Evolutionary conservation across 2,329 filamentous ascomycete species (phyloP).

Genomic region (Phialophora tarda): DNA sequence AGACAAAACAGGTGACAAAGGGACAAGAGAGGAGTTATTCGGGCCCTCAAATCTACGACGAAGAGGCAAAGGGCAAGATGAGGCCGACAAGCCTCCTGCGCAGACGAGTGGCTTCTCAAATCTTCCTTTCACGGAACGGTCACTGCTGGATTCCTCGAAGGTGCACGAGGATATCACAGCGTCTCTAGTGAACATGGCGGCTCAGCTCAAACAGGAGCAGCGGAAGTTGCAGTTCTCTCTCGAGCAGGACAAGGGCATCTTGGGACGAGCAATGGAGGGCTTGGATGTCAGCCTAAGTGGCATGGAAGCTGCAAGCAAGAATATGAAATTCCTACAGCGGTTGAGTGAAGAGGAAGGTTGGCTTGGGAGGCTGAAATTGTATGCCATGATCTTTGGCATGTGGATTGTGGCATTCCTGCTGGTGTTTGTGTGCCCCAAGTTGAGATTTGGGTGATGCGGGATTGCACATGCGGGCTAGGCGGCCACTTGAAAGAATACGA

Average conservation of each 20-base stretch:
- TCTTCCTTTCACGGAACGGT: conserved; percentile 64
- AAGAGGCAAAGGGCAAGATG: conserved; percentile 23
- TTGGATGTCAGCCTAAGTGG: conserved; percentile 76
- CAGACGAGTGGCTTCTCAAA: conserved; percentile 44
- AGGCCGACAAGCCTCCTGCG: conserved; percentile 23
- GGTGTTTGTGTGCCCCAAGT: conserved; percentile 85
- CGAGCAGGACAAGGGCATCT: conserved; percentile 66
- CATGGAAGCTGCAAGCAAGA: conserved; percentile 75
- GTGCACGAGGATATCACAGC: conserved; percentile 84
- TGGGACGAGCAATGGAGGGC: conserved; percentile 73
- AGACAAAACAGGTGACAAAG: conserved; percentile 14
- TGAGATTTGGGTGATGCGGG: conserved; percentile 65
- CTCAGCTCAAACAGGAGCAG: conserved; percentile 46
- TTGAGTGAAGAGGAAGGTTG: conserved; percentile 90
- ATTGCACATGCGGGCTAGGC: not conserved
- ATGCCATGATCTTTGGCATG: conserved; percentile 79
- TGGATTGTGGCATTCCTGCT: conserved; percentile 79
- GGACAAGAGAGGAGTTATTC: conserved; percentile 20
- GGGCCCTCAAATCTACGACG: conserved; percentile 36
- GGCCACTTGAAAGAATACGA: not conserved
- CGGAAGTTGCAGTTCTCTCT: conserved; percentile 37
- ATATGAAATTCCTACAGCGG: conserved; percentile 75
- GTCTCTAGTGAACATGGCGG: conserved; percentile 80
- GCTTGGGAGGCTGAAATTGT: conserved; percentile 83
- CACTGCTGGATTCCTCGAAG: conserved; percentile 75